Evolutionary conservation across 2,329 filamentous ascomycete species (phyloP), one percentile per base, ranked within the genome.

Genomic region (Penicillium olsonii): DNA sequence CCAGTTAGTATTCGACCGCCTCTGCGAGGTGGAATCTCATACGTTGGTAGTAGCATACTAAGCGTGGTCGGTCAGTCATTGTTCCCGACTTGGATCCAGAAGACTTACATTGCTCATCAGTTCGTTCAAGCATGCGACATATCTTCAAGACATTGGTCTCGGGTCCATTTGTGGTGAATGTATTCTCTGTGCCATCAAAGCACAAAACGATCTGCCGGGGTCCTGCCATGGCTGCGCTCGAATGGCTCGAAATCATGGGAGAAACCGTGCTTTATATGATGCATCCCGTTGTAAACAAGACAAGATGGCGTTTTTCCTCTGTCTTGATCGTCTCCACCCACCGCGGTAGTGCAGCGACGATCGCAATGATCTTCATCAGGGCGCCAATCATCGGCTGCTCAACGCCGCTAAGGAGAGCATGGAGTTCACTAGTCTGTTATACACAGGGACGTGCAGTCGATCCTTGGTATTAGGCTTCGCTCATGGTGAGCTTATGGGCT

Each of bases 131-230:
- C 67, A 72, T 69, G 6, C 68, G 66, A 54, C 68, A 74, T 10
- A 74, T 70, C 54, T 69, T 74, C 15, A 75, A 57, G 26, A 75
- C 70, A 51, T 74, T 75, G 53, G 68, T 75, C 44, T 74, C 71
- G 2, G 62, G 59, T n/a, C 68, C 66, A 43, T 69, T 69, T 10
- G 65, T 68, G 6, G 60, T 62, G 42, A 69, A 74, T 22, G 65
- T 70, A 44, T 71, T 73, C 1, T 69, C 70, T 0, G 72, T 74
- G 42, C 72, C 72, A 59, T 75, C 64, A 35, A 72, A 72, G 54
- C 67, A 72, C 17, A 72, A 56, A 22, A 47, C 44, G 22, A 47
- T 41, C n/a, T 47, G 44, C 19, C 44, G 37, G 14, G 22, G 12
- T 31, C 29, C 29, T n/a, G 31, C 22, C 37, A 47, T 47, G 12